Conservation (phyloP, 2,329 filamentous ascomycete genomes). For the Fusarium coffeatum region DNA sequence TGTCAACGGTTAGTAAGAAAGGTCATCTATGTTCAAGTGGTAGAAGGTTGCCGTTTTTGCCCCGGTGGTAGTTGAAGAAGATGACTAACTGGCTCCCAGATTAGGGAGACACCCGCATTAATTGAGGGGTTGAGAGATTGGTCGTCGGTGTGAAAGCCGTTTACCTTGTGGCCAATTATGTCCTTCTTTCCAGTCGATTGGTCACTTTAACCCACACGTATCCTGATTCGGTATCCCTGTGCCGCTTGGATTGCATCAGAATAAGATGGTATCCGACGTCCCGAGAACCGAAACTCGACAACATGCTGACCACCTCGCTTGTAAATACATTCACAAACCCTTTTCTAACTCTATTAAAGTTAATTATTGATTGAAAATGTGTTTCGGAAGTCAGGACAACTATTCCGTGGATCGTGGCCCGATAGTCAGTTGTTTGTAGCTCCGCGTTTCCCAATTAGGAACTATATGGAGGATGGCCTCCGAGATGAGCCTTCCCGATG, state of each 20-base stretch:
- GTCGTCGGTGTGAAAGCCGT: not conserved
- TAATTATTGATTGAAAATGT: not conserved
- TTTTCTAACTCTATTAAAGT: not conserved
- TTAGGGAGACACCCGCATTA: not conserved
- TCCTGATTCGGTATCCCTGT: not conserved
- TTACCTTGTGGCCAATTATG: not conserved
- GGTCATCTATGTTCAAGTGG: not conserved
- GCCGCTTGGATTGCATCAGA: not conserved
- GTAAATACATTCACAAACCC: not conserved
- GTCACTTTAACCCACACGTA: not conserved
- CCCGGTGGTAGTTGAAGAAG: not conserved
- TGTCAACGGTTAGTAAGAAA: not conserved
- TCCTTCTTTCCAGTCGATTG: not conserved
- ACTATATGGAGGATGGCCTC: slow-evolving; percentile 29
- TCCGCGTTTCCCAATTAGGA: slow-evolving; percentile 26
- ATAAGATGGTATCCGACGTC: not conserved
- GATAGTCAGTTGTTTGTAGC: slow-evolving; percentile 6
- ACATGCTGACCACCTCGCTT: not conserved
- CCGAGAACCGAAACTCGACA: not conserved
- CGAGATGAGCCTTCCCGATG: slow-evolving; percentile 27
- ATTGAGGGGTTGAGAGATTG: not conserved
- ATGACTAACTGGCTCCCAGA: not conserved
- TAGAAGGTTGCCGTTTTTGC: not conserved
- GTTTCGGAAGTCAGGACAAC: slow-evolving; percentile 16
- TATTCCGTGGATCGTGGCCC: slow-evolving; percentile 15